Conservation (phyloP, 2,329 filamentous ascomycete species). For the Colletotrichum eleusines region DNA sequence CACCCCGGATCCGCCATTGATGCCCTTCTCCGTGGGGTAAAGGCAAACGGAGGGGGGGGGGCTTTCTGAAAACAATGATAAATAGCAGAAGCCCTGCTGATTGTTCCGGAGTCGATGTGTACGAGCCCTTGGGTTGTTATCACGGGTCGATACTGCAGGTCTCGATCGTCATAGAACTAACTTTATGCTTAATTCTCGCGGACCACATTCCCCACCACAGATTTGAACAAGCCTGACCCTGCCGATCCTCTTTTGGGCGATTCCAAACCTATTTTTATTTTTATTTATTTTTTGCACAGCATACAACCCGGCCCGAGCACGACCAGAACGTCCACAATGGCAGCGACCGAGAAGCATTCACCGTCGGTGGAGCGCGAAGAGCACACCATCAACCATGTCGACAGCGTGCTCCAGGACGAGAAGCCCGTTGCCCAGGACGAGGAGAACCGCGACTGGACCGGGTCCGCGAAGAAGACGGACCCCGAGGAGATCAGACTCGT, state of each 20-base stretch:
- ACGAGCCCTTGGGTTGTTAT: background rate
- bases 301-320: background rate
- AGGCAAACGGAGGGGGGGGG: background rate
- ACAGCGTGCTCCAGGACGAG: slow-evolving; percentile 34
- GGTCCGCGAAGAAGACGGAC: slow-evolving; percentile 54
- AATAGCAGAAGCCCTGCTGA: slow-evolving; percentile 32
- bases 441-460: slow-evolving; percentile 52
- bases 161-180: too few relatives aligned
- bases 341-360: slow-evolving; percentile 32
- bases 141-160: background rate
- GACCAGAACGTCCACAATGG: slow-evolving; percentile 15
- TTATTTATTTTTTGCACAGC: background rate
- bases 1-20: slow-evolving; percentile 36
- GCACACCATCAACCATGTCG: slow-evolving; percentile 35
- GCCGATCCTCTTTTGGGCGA: background rate
- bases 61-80: slow-evolving; percentile 13
- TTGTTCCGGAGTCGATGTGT: background rate
- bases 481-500: slow-evolving; percentile 55
- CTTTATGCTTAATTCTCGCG: slow-evolving; percentile 36
- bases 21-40: slow-evolving; percentile 16
- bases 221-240: background rate
- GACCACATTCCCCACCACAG: background rate
- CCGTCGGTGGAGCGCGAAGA: slow-evolving; percentile 35
- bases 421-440: slow-evolving; percentile 44
- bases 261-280: background rate